phyloP scores from a whole-genome alignment of 805 yeast species.

The Zygoascus bituminiphila region DNA sequence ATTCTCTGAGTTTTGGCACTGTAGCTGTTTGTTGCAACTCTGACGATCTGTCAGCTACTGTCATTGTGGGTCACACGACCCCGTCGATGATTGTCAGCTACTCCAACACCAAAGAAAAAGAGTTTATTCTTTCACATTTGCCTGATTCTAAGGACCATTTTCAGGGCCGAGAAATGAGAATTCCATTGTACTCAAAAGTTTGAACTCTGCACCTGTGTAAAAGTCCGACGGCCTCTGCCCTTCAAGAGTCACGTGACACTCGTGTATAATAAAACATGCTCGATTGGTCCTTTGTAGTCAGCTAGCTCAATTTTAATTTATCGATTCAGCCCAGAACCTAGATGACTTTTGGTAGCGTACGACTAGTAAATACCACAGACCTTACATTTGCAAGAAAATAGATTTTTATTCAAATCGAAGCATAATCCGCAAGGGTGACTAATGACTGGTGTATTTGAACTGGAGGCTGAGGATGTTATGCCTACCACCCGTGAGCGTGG shows the following conservation, averaged over 20 bases:
- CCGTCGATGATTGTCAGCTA: conserved; percentile 19
- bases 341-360: background rate
- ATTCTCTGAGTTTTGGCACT: background rate
- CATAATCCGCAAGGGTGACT: background rate
- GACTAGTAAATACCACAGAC: background rate
- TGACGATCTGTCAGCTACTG: conserved; percentile 1
- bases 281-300: background rate
- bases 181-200: background rate
- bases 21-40: background rate
- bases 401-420: no score
- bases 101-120: background rate
- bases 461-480: background rate
- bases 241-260: background rate
- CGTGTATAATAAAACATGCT: background rate
- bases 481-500: background rate
- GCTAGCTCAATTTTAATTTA: background rate
- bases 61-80: conserved; percentile 19
- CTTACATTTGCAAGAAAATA: background rate
- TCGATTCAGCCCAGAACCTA: background rate
- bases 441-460: conserved; percentile 19
- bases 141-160: background rate
- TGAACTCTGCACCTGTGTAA: no score
- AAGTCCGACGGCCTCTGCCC: no score
- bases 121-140: background rate
- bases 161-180: background rate